Percentiles rank a stretch among this genome's conserved stretches.
Conservation (phyloP, 495 filamentous ascomycete genomes). For the Amorphotheca resinae region DNA sequence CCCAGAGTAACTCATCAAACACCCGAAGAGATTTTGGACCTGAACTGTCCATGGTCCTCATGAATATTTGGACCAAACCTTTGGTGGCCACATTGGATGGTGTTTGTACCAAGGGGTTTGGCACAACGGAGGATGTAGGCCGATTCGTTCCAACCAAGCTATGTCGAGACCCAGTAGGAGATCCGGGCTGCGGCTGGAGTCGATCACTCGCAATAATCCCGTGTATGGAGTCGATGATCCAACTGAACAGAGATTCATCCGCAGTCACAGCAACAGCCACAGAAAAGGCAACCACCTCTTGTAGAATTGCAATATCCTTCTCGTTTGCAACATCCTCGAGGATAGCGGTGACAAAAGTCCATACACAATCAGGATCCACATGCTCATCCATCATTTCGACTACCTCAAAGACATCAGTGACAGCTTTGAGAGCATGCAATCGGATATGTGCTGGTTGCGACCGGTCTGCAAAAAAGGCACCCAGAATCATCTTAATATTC, state of each 20-base stretch:
- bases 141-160: slow-evolving; percentile 3
- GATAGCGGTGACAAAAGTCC: slow-evolving; percentile 31
- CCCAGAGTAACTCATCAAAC: slow-evolving; percentile 43
- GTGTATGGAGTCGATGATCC: slow-evolving; percentile 36
- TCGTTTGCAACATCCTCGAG: slow-evolving; percentile 40
- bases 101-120: slow-evolving; percentile 23
- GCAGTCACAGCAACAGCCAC: slow-evolving; percentile 35
- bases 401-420: slow-evolving; percentile 56
- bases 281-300: slow-evolving; percentile 37
- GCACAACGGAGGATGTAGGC: slow-evolving; percentile 1
- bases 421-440: slow-evolving; percentile 48
- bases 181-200: slow-evolving; percentile 24
- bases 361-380: slow-evolving; percentile 32
- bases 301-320: slow-evolving; percentile 37
- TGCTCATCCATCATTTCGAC: slow-evolving; percentile 40
- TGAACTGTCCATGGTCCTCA: slow-evolving; percentile 43
- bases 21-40: slow-evolving; percentile 37
- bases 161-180: slow-evolving; percentile 13
- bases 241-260: slow-evolving; percentile 36
- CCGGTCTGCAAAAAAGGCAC: slow-evolving; percentile 52
- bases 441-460: slow-evolving; percentile 54
- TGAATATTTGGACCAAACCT: slow-evolving; percentile 48
- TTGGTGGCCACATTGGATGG: slow-evolving; percentile 41
- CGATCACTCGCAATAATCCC: slow-evolving; percentile 29
- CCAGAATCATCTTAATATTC: slow-evolving; percentile 48